Base-by-base conservation (phyloP, 805 yeast genomes). In the Candida insectorum region DNA sequence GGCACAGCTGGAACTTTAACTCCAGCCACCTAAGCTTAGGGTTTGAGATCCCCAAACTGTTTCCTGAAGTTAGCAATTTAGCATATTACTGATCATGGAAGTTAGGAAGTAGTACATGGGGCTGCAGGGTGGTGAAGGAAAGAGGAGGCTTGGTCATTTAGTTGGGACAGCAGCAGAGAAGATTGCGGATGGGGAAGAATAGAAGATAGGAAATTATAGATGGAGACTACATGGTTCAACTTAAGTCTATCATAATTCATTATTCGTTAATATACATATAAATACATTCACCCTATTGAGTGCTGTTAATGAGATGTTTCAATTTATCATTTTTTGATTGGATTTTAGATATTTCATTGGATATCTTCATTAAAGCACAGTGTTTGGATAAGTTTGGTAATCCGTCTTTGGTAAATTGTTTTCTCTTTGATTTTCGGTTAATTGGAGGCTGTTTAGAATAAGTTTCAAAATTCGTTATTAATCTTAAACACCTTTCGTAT, bases 361-460 rank as follows among this genome's bases (percentile, higher is more conserved):
- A 56, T 21, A 66, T 64, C 39, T 63, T 57, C 33, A 56, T 50
- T 45, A 66, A 59, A 2, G 72, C 71, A 35, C 61, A 56, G 47
- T 63, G 70, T 45, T 66, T 66, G 15, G 65, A 59, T 39, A 66
- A 56, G 44, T 66, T 66, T 14, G 72, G 72, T 44, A 66, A 59
- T 7, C 72, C 72, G 24, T 64, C 69, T 47, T 65, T 66, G 36
- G 55, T 62, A 30, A 64, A 49, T 37, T 62, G 63, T 28, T 60
- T 60, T 34, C 70, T 47, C 41, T 62, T 65, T 11, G 58, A 48
- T 43, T 59, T 58, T 33, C 58, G 54, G 15, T 55, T 56, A 7
- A 45, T 28, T 20, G 52, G 56, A 26, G 58, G 52, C 26, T 54
- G 55, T 27, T 56, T 55, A 37, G 51, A 51, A 41, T 55, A 66